Conservation (phyloP, 768 basidiomycete species). For the Tulasnella sp. region DNA sequence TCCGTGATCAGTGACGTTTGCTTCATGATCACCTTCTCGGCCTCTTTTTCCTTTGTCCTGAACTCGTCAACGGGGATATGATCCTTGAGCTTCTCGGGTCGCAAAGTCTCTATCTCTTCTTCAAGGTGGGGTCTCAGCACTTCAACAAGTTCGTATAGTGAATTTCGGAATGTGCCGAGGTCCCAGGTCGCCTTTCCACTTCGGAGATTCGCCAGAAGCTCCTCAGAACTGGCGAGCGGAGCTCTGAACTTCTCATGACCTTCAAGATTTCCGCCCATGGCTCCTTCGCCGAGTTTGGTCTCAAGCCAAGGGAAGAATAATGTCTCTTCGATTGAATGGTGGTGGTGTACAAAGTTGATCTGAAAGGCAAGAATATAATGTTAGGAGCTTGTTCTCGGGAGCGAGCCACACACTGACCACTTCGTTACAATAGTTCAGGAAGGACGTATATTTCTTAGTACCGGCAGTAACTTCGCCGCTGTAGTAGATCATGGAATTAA, state of each 20-base stretch:
- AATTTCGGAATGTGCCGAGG: not conserved
- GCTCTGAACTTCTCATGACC: conserved; percentile 10
- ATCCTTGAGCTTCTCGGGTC: not conserved
- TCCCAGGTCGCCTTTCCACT: not conserved
- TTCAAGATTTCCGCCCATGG: conserved; percentile 13
- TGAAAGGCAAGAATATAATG: not conserved
- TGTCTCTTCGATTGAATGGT: conserved; percentile 16
- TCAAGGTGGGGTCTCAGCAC: conserved; percentile 14
- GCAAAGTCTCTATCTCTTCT: conserved; percentile 23
- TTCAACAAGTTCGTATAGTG: not conserved
- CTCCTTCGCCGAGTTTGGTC: conserved; percentile 16
- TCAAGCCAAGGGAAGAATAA: conserved; percentile 14
- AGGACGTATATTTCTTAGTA: not conserved
- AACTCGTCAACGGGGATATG: not conserved
- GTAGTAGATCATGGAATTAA: conserved; percentile 22
- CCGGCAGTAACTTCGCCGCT: not conserved
- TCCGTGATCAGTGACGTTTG: not conserved
- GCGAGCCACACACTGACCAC: not conserved
- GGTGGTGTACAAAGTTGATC: not conserved
- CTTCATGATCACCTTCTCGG: not conserved
- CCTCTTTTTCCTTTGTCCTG: not conserved
- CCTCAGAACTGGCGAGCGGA: not conserved
- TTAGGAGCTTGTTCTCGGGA: not conserved
- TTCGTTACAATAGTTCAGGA: conserved; percentile 17
- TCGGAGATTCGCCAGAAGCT: conserved; percentile 6